A percentile compares a stretch with the other conserved stretches of the same genome.
These are phyloP conservation scores for Suillus decipiens DNA, from an alignment of 768 basidiomycete genomes.

Conservation along the genomic window DNA sequence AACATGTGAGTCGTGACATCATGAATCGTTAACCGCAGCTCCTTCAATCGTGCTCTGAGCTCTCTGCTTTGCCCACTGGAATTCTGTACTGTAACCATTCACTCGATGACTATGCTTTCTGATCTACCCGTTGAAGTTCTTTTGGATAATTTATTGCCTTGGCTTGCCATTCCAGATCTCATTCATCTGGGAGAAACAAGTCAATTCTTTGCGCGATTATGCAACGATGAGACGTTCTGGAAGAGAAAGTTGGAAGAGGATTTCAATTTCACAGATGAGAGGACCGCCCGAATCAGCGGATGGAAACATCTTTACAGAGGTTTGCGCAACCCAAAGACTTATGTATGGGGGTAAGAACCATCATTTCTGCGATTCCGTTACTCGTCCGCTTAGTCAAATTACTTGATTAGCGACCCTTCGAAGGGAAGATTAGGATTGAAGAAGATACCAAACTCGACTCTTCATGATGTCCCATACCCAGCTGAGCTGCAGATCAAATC, in stretches of 20 bases:
- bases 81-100: slow-evolving; percentile 56
- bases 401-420: slow-evolving; percentile 49
- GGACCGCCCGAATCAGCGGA: slow-evolving; percentile 73
- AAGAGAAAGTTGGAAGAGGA: slow-evolving; percentile 65
- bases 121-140: slow-evolving; percentile 78
- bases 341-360: slow-evolving; percentile 60
- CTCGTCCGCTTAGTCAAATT: slow-evolving; percentile 11
- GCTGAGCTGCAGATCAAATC: slow-evolving; percentile 56
- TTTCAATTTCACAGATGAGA: slow-evolving; percentile 74
- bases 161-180: slow-evolving; percentile 55
- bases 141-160: slow-evolving; percentile 69
- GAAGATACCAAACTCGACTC: slow-evolving; percentile 34
- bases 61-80: slow-evolving; percentile 61
- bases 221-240: slow-evolving; percentile 80
- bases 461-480: slow-evolving; percentile 60
- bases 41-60: slow-evolving; percentile 23
- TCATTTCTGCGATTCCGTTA: neutral
- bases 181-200: slow-evolving; percentile 60
- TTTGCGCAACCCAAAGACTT: slow-evolving; percentile 53
- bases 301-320: slow-evolving; percentile 82
- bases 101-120: slow-evolving; percentile 40
- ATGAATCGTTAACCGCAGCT: slow-evolving; percentile 11
- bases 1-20: slow-evolving; percentile 11
- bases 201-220: slow-evolving; percentile 60
- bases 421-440: slow-evolving; percentile 66